These are phyloP conservation scores for Beta lomatogona DNA, from an alignment of 179 eudicot species.

Conservation along the genomic window DNA sequence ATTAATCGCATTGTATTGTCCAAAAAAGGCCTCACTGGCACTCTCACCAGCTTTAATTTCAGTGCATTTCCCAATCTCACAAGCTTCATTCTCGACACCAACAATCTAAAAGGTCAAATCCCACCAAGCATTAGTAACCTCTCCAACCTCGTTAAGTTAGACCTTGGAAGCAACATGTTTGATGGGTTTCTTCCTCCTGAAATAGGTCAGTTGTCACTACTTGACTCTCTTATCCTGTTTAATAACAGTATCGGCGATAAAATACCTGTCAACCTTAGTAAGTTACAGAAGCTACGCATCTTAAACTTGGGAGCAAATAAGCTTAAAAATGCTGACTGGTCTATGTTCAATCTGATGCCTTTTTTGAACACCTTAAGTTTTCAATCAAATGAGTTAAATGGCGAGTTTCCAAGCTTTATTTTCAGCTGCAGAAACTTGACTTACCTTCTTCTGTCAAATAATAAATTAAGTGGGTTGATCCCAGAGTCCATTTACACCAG, in stretches of 20 bases:
- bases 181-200: constrained; percentile 46
- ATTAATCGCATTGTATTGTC: constrained; percentile 38
- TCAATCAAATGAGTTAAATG: constrained; percentile 32
- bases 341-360: constrained; percentile 40
- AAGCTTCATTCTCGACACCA: constrained; percentile 16
- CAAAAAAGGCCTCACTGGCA: constrained; percentile 34
- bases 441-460: background rate
- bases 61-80: constrained; percentile 49
- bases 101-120: constrained; percentile 25
- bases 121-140: constrained; percentile 27
- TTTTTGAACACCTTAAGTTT: constrained; percentile 38
- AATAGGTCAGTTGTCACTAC: constrained; percentile 6
- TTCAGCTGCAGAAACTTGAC: constrained; percentile 42
- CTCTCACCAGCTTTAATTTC: constrained; percentile 40
- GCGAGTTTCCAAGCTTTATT: constrained; percentile 54
- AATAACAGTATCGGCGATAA: background rate
- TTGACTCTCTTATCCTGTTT: constrained; percentile 3
- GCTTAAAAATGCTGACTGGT: constrained; percentile 50
- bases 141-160: constrained; percentile 37
- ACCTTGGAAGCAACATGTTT: constrained; percentile 47
- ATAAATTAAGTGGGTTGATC: constrained; percentile 39
- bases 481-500: constrained; percentile 48
- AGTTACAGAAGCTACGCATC: constrained; percentile 39
- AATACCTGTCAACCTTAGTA: constrained; percentile 22
- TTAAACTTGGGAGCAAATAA: constrained; percentile 49